These are phyloP conservation scores for Xylariaceae sp. DNA, from an alignment of 2,329 filamentous ascomycete species.

Conservation along the genomic window DNA sequence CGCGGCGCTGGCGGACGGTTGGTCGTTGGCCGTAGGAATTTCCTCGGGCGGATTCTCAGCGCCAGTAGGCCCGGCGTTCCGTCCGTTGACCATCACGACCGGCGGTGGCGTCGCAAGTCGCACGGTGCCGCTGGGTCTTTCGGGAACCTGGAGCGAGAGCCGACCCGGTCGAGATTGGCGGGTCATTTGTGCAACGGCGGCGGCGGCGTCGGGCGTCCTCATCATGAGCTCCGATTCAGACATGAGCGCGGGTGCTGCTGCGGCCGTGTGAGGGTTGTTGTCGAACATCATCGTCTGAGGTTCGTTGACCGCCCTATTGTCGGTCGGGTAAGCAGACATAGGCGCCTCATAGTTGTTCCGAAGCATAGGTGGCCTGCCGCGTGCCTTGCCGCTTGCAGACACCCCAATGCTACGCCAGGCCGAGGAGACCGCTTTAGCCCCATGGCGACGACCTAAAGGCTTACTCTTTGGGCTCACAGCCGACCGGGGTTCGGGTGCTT, in stretches of 20 bases:
- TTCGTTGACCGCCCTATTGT: conserved; percentile 36
- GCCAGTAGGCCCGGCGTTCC: conserved; percentile 26
- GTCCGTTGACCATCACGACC: conserved; percentile 49
- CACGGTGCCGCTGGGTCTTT: conserved; percentile 55
- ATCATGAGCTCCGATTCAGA: conserved; percentile 23
- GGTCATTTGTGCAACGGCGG: conserved; percentile 19
- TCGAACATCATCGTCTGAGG: conserved; percentile 35
- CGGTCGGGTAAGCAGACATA: conserved; percentile 61
- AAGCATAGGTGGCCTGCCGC: conserved; percentile 75
- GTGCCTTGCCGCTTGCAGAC: conserved; percentile 61
- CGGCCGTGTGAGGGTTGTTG: conserved; percentile 20
- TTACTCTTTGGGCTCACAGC: conserved; percentile 59
- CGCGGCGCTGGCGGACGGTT: not conserved
- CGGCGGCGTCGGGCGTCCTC: conserved; percentile 23
- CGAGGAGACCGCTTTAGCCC: conserved; percentile 79
- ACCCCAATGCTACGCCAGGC: conserved; percentile 71
- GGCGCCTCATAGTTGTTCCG: conserved; percentile 54
- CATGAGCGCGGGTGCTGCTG: conserved; percentile 22
- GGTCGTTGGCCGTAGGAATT: not conserved
- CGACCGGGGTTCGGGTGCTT: conserved; percentile 60
- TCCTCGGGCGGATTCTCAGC: not conserved
- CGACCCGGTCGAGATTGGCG: conserved; percentile 41
- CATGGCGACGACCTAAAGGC: conserved; percentile 58
- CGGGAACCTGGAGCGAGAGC: conserved; percentile 58
- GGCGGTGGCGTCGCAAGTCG: conserved; percentile 56